Conservation (phyloP, 345 rosid species). For the Bretschneidera sinensis region DNA sequence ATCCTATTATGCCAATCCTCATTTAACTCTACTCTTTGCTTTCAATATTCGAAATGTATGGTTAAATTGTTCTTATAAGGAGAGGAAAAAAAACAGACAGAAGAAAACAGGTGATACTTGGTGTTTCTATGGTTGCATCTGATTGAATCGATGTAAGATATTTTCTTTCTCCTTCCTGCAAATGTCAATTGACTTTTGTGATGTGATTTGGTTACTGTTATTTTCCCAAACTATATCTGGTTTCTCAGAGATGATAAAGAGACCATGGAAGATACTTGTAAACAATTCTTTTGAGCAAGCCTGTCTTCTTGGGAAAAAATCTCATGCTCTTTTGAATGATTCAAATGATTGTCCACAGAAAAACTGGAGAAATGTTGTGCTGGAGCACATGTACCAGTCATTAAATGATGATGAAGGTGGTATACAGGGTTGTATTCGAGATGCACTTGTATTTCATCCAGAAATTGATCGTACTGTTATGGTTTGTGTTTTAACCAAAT, state of each 20-base stretch:
- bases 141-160: slow-evolving; percentile 2
- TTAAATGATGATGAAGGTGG: slow-evolving; percentile 41
- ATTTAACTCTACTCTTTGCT: not conserved
- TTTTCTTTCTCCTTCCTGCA: not conserved
- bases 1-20: not conserved
- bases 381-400: slow-evolving; percentile 42
- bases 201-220: not conserved
- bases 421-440: slow-evolving; percentile 39
- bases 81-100: not conserved
- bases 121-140: not conserved
- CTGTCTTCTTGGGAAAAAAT: slow-evolving; percentile 6
- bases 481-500: slow-evolving; percentile 23
- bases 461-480: slow-evolving; percentile 15
- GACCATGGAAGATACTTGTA: slow-evolving; percentile 15
- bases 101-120: too few relatives aligned
- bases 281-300: slow-evolving; percentile 14
- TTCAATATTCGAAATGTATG: not conserved
- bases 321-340: slow-evolving; percentile 20
- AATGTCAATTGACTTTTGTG: slow-evolving; percentile 1
- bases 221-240: slow-evolving; percentile 16
- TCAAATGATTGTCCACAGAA: slow-evolving; percentile 22
- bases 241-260: slow-evolving; percentile 23
- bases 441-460: slow-evolving; percentile 32
- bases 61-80: not conserved
- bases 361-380: slow-evolving; percentile 36